Conservation (phyloP, 148 eudicot genomes). For the Euryodendron excelsum region DNA sequence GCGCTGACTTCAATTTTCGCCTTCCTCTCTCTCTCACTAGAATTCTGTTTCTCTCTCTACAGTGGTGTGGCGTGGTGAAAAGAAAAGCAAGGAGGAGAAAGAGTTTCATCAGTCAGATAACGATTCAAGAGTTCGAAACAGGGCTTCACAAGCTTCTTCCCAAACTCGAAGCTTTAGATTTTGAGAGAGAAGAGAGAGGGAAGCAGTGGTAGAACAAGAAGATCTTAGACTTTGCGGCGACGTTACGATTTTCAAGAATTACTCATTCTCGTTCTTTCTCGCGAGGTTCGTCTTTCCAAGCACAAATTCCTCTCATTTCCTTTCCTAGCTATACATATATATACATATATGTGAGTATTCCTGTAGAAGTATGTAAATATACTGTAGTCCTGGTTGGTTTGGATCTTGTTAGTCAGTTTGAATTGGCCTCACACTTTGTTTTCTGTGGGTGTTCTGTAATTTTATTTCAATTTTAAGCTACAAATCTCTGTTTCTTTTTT, state of each 20-base stretch:
- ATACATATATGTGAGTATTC: background rate
- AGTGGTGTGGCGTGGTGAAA: no score
- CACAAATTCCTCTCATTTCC: background rate
- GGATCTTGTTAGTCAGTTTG: background rate
- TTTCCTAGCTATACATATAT: no score
- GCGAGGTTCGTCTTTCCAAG: slow-evolving; percentile 1
- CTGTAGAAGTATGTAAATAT: background rate
- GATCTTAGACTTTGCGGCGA: background rate
- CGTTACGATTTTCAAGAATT: background rate
- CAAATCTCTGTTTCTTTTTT: background rate
- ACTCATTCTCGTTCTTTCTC: background rate
- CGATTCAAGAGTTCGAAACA: background rate
- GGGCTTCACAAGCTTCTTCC: background rate
- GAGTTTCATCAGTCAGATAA: background rate
- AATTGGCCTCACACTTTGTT: no score
- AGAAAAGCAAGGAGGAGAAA: slow-evolving; percentile 3
- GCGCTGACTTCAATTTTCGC: background rate
- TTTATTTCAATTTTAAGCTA: background rate
- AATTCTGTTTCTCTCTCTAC: no score
- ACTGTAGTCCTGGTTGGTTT: background rate
- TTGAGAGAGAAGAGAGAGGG: background rate
- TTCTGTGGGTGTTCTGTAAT: no score
- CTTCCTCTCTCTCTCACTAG: no score
- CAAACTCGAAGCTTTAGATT: background rate
- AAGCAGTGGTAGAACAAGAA: background rate